phyloP scores from a whole-genome alignment of 208 protist genomes.

The Acanthamoeba triangularis region DNA sequence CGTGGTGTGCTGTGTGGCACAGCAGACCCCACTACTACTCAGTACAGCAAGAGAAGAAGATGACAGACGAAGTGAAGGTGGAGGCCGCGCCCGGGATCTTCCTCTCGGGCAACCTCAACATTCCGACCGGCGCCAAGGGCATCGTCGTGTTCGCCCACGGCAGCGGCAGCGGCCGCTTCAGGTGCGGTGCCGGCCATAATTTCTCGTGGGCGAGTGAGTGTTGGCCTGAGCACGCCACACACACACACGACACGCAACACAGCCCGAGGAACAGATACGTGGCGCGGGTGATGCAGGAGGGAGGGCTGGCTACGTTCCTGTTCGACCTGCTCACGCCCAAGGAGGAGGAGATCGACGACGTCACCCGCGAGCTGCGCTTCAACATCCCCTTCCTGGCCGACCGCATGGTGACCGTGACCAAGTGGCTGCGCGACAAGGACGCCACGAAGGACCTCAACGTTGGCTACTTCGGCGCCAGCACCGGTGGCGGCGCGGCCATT shows the following conservation, averaged over 20 bases:
- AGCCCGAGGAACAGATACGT: constrained; percentile 69
- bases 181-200: background rate
- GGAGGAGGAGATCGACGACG: constrained; percentile 74
- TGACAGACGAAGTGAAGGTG: constrained; percentile 46
- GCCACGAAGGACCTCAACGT: constrained; percentile 42
- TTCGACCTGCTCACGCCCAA: constrained; percentile 74
- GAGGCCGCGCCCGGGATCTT: background rate
- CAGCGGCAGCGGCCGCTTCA: constrained; percentile 63
- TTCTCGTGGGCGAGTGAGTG: background rate
- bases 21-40: background rate
- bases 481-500: constrained; percentile 62
- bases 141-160: constrained; percentile 78
- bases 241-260: background rate
- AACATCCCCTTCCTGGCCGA: constrained; percentile 72
- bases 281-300: constrained; percentile 33
- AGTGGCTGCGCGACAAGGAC: constrained; percentile 35
- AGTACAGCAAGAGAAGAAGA: constrained; percentile 25
- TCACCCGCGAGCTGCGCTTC: constrained; percentile 72
- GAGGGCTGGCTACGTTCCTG: constrained; percentile 60
- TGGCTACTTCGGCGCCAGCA: constrained; percentile 77
- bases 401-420: constrained; percentile 36
- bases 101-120: constrained; percentile 52
- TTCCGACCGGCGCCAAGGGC: constrained; percentile 32
- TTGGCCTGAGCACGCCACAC: background rate
- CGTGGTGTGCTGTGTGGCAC: background rate